Base-by-base conservation (phyloP, 2,329 filamentous ascomycete species). In the Pezicula rhizophila region DNA sequence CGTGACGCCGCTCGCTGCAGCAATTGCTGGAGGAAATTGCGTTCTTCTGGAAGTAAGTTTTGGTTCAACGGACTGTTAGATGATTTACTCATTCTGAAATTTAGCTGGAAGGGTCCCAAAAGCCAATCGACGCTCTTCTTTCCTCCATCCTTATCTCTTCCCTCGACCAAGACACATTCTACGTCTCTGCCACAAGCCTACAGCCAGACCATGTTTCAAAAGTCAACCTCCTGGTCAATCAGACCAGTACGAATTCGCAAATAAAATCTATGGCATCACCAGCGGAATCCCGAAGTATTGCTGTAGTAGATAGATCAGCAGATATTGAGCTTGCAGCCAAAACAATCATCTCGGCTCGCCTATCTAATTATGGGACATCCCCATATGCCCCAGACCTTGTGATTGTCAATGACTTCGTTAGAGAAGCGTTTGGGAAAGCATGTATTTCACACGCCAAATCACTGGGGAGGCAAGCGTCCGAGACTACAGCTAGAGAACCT, bases 371-470 rank as follows among this genome's bases (percentile, higher is more conserved):
- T 1, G 80, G 80, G 2, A 68, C 64, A 2, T 83, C 80, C 1
- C 72, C 79, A 0, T 84, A 84, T 57, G 76, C 79, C 0, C 82
- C 82, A 0, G 80, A 85, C 56, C 26, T 83, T 0, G 75, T 85
- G 0, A 64, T 84, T 0, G 80, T 85, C n/a, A 82, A 85, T 51
- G 81, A 85, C 53, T 85, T 75, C 50, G 68, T 72, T 3, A 77
- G 77, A 64, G 70, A 75, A 47, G 68, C 71, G 0, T 82, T 84
- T 53, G 46, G 17, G 1, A 38, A 46, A 17, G 48, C 49, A 1
- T 57, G 53, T 31, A 20, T 55, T 2, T 18, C 48, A 34, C 46
- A 52, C 47, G 54, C 52, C n/a, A 49, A 45, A 25, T 31, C 11
- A 11, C 4, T 31, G 3, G 8, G 28, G 28, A 23, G 5, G 5